Evolutionary conservation across 129 eudicot genomes (phyloP).

Genomic region (Flaveria robusta): DNA sequence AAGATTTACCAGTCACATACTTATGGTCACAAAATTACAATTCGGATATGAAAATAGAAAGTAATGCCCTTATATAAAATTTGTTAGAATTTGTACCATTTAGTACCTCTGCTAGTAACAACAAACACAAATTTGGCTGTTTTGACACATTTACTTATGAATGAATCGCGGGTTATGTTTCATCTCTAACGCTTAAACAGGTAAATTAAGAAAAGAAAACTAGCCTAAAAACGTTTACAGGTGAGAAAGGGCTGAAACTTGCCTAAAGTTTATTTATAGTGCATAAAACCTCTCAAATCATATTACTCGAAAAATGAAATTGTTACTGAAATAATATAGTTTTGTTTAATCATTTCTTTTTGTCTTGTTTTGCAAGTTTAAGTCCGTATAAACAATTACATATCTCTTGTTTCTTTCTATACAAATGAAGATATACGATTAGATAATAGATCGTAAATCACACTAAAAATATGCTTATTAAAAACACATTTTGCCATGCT

Average conservation of each 20-base stretch:
- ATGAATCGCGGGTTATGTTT: not conserved
- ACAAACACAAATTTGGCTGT: too few relatives aligned
- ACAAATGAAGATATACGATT: not conserved
- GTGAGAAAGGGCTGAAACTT: not conserved
- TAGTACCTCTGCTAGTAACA: not conserved
- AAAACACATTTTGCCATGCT: not conserved
- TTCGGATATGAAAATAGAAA: not conserved
- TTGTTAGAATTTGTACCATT: not conserved
- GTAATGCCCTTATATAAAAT: not conserved
- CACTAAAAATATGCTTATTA: constrained; percentile 16
- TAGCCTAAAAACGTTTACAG: not conserved
- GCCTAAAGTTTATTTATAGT: not conserved
- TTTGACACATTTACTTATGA: too few relatives aligned
- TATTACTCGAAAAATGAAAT: not conserved
- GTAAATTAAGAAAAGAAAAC: constrained; percentile 3
- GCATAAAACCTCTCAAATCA: not conserved
- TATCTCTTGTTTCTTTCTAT: constrained; percentile 8
- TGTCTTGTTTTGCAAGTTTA: constrained; percentile 3
- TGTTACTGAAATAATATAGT: not conserved
- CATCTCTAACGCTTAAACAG: not conserved
- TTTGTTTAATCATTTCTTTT: not conserved
- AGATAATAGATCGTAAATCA: not conserved
- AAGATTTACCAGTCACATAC: not conserved
- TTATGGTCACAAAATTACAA: not conserved
- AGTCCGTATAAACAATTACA: not conserved